Evolutionary conservation across 371 early-diverging fungal species (phyloP).

Genomic region (Dinochytrium kinnereticum): DNA sequence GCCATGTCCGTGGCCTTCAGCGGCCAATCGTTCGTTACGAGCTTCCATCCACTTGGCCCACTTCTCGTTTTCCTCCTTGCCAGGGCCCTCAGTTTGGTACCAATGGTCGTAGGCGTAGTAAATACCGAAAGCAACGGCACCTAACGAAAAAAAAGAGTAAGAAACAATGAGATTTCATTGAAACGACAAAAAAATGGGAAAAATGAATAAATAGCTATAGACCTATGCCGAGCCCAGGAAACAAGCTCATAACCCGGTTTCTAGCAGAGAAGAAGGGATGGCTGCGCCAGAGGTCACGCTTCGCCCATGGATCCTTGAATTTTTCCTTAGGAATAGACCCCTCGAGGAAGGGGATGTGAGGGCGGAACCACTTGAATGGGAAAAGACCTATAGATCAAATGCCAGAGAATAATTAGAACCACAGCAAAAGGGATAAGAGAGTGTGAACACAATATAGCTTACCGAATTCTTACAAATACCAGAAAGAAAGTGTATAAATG

Average conservation of each 20-base stretch:
- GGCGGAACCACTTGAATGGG: conserved; percentile 35
- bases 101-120: conserved; percentile 79
- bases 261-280: conserved; percentile 74
- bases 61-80: conserved; percentile 42
- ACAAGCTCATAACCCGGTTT: conserved; percentile 66
- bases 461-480: no score
- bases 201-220: not conserved
- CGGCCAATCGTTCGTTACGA: conserved; percentile 44
- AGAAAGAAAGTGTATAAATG: no score
- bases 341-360: conserved; percentile 45
- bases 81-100: conserved; percentile 48
- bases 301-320: conserved; percentile 73
- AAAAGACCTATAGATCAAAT: conserved; percentile 25
- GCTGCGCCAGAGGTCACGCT: conserved; percentile 86
- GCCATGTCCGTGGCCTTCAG: conserved; percentile 36
- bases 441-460: no score
- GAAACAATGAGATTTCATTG: not conserved
- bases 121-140: conserved; percentile 76
- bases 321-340: conserved; percentile 19
- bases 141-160: conserved; percentile 34
- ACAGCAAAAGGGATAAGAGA: no score
- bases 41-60: conserved; percentile 53
- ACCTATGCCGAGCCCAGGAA: conserved; percentile 82
- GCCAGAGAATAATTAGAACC: not conserved
- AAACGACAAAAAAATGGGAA: not conserved